A percentile compares a stretch with the other conserved stretches of the same genome.
Conservation (phyloP, 2,329 filamentous ascomycete species). For the Samsoniella hepiali region DNA sequence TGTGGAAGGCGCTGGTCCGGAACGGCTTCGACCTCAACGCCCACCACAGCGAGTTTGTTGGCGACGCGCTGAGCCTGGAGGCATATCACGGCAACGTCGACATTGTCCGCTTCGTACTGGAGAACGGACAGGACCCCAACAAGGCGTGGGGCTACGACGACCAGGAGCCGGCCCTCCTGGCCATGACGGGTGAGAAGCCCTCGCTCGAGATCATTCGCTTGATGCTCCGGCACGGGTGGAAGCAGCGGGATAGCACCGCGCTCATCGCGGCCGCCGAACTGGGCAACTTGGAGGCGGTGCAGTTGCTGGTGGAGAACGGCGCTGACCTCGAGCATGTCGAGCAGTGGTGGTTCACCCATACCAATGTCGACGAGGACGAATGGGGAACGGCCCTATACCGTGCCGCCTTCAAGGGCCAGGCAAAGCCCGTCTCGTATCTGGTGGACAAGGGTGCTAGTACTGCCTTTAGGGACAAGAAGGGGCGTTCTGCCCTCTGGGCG, state of each 20-base stretch:
- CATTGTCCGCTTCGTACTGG: not conserved
- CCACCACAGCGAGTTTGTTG: constrained; percentile 1
- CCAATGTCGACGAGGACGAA: not conserved
- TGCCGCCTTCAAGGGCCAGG: not conserved
- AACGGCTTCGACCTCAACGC: constrained; percentile 3
- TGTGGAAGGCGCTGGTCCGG: constrained; percentile 2
- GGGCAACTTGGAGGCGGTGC: not conserved
- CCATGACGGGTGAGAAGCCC: not conserved
- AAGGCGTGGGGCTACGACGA: not conserved
- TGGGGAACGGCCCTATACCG: not conserved
- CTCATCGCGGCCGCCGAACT: not conserved
- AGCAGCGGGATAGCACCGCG: not conserved
- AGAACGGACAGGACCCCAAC: constrained; percentile 5
- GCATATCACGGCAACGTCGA: constrained; percentile 2
- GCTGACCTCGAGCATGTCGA: not conserved
- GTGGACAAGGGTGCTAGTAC: not conserved
- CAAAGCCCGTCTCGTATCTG: constrained; percentile 1
- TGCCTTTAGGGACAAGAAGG: not conserved
- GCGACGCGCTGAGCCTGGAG: not conserved
- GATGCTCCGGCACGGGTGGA: constrained; percentile 2
- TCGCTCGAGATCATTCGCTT: not conserved
- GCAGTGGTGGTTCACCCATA: not conserved
- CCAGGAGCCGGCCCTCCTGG: constrained; percentile 1
- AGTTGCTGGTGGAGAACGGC: not conserved
- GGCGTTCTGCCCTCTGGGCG: constrained; percentile 1